Evolutionary conservation across 768 basidiomycete genomes (phyloP), one percentile per base, ranked within the genome.

Genomic region (Tubosaeta sp.): DNA sequence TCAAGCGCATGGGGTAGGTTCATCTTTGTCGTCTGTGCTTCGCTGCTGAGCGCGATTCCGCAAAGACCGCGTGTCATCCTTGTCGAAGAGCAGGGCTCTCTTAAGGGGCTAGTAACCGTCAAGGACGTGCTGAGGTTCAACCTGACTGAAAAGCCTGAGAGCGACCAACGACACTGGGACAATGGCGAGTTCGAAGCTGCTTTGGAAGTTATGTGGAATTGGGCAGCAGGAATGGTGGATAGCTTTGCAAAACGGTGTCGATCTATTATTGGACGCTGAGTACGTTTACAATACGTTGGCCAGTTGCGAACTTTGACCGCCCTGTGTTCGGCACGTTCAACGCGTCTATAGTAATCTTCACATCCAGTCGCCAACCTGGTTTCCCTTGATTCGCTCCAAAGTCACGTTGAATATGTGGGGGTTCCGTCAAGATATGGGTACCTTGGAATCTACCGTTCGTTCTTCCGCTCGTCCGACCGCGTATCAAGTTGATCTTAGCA

Each of bases 41-140:
- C 19, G 1, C 3, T 8, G 19, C 40, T 57, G 6, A 54, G 32
- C 13, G 8, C 19, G 2, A 30, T 21, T 27, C 29, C 31, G 32
- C 22, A n/a, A 56, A 98, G 95, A 8, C 96, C 96, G 0, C 87
- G 94, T 24, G 90, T 95, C n/a, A 95, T 99, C 49, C 77, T 98
- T 13, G 93, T 98, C 4, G 91, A 93, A 64, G 82, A 91, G 51
- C 82, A 87, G 60, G 95, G 95, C 10, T 69, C 73, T 30, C 76
- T 99, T 11, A 80, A 77, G 9, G 96, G 96, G 1, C 73, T 99
- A 25, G 84, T 97, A 31, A 97, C 94, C 0, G 90, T 98, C 42
- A 99, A 99, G 66, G 96, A 99, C 61, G 92, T 97, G 4, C 71
- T 99, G 14, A 86, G 86, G 46, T 92, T 94, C 63, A 95, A 89